These are phyloP conservation scores for Aurinia saxatilis DNA, from an alignment of 345 rosid genomes.

Conservation along the genomic window DNA sequence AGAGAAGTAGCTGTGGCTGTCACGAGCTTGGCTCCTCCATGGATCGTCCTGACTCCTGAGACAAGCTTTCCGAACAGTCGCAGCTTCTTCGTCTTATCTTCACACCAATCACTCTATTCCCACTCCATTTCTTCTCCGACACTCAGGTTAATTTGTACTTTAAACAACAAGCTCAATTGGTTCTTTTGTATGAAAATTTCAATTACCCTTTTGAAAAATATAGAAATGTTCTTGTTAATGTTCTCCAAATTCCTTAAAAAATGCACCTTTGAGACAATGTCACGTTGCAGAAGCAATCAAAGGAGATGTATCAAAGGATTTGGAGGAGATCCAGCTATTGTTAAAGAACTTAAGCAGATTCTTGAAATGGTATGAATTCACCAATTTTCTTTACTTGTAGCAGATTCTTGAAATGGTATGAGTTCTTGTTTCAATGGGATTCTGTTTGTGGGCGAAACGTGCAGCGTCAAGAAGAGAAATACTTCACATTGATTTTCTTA, in stretches of 20 bases:
- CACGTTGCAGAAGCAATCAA: conserved; percentile 56
- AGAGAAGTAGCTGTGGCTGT: conserved; percentile 43
- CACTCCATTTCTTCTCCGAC: conserved; percentile 20
- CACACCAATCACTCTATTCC: conserved; percentile 1
- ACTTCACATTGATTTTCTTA: conserved; percentile 69
- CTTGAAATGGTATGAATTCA: conserved; percentile 58
- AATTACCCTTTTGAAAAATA: background rate
- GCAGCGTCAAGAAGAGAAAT: conserved; percentile 63
- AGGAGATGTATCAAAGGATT: conserved; percentile 54
- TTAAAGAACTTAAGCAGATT: conserved; percentile 66
- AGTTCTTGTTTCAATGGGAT: background rate
- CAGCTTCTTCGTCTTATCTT: conserved; percentile 30
- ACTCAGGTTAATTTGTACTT: conserved; percentile 43
- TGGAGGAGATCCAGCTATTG: conserved; percentile 42
- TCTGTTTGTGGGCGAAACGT: conserved; percentile 48
- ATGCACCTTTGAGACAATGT: conserved; percentile 45
- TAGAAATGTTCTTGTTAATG: no score
- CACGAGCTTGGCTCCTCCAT: conserved; percentile 29
- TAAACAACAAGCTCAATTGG: no score
- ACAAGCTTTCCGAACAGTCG: conserved; percentile 35
- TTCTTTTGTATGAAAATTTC: background rate
- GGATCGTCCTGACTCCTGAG: conserved; percentile 39
- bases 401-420: no score
- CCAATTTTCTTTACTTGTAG: background rate
- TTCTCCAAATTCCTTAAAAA: background rate